These are phyloP conservation scores for Leucocoprinus sp. DNA, from an alignment of 768 basidiomycete genomes.

Conservation along the genomic window DNA sequence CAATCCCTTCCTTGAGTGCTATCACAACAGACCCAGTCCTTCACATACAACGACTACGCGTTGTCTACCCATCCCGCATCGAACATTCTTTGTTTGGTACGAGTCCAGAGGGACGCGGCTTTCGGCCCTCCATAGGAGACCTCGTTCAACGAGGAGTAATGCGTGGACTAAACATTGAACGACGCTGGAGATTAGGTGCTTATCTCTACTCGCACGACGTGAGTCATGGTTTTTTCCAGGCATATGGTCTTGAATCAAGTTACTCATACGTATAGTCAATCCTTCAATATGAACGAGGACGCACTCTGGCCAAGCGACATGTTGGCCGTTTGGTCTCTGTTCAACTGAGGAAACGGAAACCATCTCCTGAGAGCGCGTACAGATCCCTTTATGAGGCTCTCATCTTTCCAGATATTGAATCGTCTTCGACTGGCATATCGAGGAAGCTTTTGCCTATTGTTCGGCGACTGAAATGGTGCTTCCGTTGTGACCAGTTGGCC, in stretches of 20 bases:
- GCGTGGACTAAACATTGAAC: constrained; percentile 56
- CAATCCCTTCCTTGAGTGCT: constrained; percentile 36
- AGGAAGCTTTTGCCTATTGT: constrained; percentile 56
- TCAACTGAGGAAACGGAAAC: constrained; percentile 40
- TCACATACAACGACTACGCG: constrained; percentile 50
- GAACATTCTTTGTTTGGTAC: constrained; percentile 56
- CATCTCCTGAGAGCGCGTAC: constrained; percentile 6
- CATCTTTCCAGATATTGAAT: constrained; percentile 52
- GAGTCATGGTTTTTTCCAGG: constrained; percentile 18
- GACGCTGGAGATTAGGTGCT: constrained; percentile 55
- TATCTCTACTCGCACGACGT: constrained; percentile 61
- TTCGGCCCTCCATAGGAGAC: constrained; percentile 60
- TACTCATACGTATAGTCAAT: constrained; percentile 40
- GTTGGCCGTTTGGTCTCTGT: constrained; percentile 43
- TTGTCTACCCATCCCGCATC: constrained; percentile 61
- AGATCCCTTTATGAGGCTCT: constrained; percentile 2
- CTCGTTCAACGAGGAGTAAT: constrained; percentile 65
- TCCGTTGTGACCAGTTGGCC: constrained; percentile 56
- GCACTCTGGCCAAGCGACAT: constrained; percentile 44
- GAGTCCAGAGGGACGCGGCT: constrained; percentile 42
- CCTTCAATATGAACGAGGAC: constrained; percentile 54
- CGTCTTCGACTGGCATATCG: constrained; percentile 46
- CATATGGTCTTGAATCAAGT: no score
- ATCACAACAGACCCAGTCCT: constrained; percentile 57
- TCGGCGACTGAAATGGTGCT: constrained; percentile 63